Base-by-base conservation (phyloP, 31 red algal species). In the Endocladia muricata region DNA sequence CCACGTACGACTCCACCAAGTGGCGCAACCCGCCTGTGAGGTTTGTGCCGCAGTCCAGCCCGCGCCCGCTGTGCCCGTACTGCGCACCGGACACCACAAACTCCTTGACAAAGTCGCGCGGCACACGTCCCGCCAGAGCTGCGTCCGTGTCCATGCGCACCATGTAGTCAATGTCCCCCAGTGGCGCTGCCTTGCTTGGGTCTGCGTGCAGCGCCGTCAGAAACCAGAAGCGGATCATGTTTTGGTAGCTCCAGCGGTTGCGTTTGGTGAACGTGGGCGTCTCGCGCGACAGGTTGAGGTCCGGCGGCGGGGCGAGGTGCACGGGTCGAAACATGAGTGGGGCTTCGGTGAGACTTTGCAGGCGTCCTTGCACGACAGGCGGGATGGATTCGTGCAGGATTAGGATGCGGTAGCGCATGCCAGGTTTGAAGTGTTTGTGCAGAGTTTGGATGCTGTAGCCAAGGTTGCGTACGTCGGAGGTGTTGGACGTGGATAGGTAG, bases 141-240 rank as follows among this genome's bases (percentile, higher is more conserved):
- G 55, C 58, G 21, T 60, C n/a, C 4, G 80, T 28, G 6, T 63
- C 80, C 32, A 83, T 29, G 15, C 80, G 66, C 23, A 83, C 44
- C 22, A 83, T 48, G 56, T 67, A 73, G 58, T 83, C 80, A 60
- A 83, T 35, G 29, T 83, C 80, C 29, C 25, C 23, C 23, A 73
- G 35, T 7, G 40, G 34, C 26, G 36, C 15, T 13, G n/a, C 25
- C 32, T 73, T 73, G 6, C 32, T 7, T 17, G 19, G 26, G 6
- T 54, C 68, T 5, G 68, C 44, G 21, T 51, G 15, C 19, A 73
- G 22, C 23, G 68, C 39, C 9, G 19, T 34, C n/a, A n/a, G 33
- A 32, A 73, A 73, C 68, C 68, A 73, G 22, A 73, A 73, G 22
- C 68, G 68, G 36, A n/a, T 26, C 68, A 17, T 44, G 35, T 73